Percentiles rank a stretch among this genome's conserved stretches.
Evolutionary conservation across 306 rosid genomes (phyloP).

Genomic region (Amphicarpaea edgeworthii): DNA sequence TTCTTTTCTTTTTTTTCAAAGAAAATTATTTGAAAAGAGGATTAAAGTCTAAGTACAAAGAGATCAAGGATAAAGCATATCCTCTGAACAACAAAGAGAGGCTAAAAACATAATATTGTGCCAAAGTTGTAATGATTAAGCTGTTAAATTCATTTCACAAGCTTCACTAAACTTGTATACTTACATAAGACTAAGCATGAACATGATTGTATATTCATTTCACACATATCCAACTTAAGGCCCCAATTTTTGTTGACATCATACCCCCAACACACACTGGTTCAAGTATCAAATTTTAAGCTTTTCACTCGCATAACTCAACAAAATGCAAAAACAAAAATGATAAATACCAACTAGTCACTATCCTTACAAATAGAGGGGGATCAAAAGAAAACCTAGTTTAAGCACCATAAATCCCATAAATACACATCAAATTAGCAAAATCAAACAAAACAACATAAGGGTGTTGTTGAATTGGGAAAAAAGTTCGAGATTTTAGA

Average conservation of each 20-base stretch:
- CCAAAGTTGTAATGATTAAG: neutral
- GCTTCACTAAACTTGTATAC: neutral
- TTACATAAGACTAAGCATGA: neutral
- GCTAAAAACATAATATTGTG: slow-evolving; percentile 3
- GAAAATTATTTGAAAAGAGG: neutral
- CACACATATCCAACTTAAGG: slow-evolving; percentile 23
- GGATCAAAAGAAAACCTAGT: slow-evolving; percentile 31
- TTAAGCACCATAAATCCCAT: slow-evolving; percentile 16
- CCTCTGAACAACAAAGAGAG: slow-evolving; percentile 7
- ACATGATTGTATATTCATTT: slow-evolving; percentile 2
- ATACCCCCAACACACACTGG: neutral
- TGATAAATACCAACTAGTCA: slow-evolving; percentile 5
- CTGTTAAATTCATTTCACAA: neutral
- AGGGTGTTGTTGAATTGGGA: slow-evolving; percentile 39
- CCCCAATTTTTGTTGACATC: neutral
- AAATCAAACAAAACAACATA: slow-evolving; percentile 31
- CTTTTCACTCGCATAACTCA: slow-evolving; percentile 19
- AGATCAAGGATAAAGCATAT: neutral
- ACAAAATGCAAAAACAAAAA: neutral
- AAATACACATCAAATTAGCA: slow-evolving; percentile 13
- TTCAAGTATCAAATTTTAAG: slow-evolving; percentile 25
- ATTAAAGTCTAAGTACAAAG: neutral
- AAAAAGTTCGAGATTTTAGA: slow-evolving; percentile 20
- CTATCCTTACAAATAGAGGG: neutral
- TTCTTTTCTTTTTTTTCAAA: neutral